Conservation (phyloP, 2,329 filamentous ascomycete genomes). For the Colletotrichum lini region DNA sequence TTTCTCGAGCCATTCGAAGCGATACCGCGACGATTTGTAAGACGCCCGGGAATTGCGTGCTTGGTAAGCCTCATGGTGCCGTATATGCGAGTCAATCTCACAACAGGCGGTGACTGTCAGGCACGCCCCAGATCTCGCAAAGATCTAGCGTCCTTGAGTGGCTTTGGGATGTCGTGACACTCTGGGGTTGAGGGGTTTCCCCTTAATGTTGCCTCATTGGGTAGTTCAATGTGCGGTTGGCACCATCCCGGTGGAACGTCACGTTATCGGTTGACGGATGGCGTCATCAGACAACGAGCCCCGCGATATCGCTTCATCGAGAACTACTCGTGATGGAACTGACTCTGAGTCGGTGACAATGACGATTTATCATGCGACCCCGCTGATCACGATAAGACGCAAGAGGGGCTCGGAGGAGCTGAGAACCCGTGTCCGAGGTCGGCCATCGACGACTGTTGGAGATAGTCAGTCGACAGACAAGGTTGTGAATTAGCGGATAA, state of each 20-base stretch:
- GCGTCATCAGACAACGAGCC: slow-evolving; percentile 29
- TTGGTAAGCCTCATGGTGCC: slow-evolving; percentile 24
- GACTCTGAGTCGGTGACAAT: background rate
- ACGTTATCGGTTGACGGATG: slow-evolving; percentile 31
- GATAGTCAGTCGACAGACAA: background rate
- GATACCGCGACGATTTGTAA: slow-evolving; percentile 24
- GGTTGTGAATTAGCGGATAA: no score
- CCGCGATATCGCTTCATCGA: slow-evolving; percentile 14
- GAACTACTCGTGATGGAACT: background rate
- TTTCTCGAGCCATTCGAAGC: background rate
- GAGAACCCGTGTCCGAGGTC: background rate
- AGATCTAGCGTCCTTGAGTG: background rate
- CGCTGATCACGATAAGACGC: background rate
- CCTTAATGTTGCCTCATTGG: background rate
- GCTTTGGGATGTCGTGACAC: slow-evolving; percentile 2
- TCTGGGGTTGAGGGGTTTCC: slow-evolving; percentile 11
- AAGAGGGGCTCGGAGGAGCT: background rate
- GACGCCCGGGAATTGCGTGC: slow-evolving; percentile 23
- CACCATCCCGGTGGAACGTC: slow-evolving; percentile 30
- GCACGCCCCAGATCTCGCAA: slow-evolving; percentile 11
- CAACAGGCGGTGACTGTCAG: slow-evolving; percentile 27
- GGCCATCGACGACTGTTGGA: background rate
- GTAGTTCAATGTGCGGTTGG: background rate
- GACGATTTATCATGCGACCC: background rate
- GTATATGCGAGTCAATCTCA: slow-evolving; percentile 14